Percentiles rank a stretch among this genome's conserved stretches.
Evolutionary conservation across 2,329 filamentous ascomycete genomes (phyloP).

Genomic region (Fusarium sulawesiense): DNA sequence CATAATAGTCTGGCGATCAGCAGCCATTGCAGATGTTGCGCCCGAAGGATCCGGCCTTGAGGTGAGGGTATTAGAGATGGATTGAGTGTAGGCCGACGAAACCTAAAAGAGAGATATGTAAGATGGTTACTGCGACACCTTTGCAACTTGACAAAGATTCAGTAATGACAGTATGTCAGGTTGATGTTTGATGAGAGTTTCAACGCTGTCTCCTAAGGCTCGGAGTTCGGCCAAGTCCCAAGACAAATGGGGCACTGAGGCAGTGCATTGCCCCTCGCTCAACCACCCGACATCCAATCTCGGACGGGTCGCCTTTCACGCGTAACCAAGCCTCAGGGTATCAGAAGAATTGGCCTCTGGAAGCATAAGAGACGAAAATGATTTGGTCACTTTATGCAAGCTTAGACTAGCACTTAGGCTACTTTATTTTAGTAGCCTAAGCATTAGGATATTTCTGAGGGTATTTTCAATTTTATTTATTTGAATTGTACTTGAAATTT

Average conservation of each 20-base stretch:
- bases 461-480: background rate
- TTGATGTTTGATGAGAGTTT: conserved; percentile 12
- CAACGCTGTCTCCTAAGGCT: conserved; percentile 8
- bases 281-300: conserved; percentile 30
- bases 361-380: too few species aligned
- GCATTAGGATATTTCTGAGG: background rate
- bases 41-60: conserved; percentile 12
- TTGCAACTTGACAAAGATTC: conserved; percentile 10
- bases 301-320: conserved; percentile 1
- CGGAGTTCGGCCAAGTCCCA: conserved; percentile 17
- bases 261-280: conserved; percentile 39
- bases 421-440: too few species aligned
- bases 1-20: conserved; percentile 69
- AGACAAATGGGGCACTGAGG: conserved; percentile 38
- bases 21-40: conserved; percentile 51
- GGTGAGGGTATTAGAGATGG: conserved; percentile 4
- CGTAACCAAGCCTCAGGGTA: too few species aligned
- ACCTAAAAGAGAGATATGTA: too few species aligned
- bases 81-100: background rate
- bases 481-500: conserved; percentile 16
- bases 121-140: background rate
- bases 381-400: too few species aligned
- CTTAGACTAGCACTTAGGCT: too few species aligned
- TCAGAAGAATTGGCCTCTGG: too few species aligned
- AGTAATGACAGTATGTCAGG: conserved; percentile 20